Percentiles rank a stretch among this genome's conserved stretches.
phyloP scores from a whole-genome alignment of 2,329 filamentous ascomycete genomes.

The Epichloe glyceriae region DNA sequence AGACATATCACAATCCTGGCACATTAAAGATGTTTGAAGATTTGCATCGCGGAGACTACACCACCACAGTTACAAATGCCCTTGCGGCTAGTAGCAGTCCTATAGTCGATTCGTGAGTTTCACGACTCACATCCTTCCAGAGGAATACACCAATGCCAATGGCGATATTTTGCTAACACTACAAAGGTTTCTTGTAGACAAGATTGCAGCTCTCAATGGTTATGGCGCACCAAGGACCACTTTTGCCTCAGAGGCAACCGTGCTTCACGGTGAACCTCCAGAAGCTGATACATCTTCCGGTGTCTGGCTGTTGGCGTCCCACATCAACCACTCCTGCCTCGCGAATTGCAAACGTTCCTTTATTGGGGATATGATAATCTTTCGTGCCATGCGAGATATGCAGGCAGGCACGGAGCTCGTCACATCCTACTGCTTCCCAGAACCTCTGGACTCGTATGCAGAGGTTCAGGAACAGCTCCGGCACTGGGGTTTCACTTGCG shows the following conservation, averaged over 20 bases:
- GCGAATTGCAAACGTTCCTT: conserved; percentile 33
- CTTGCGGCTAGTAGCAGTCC: conserved; percentile 9
- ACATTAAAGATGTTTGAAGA: conserved; percentile 18
- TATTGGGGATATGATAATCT: conserved; percentile 40
- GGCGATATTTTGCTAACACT: not conserved
- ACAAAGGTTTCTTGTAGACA: conserved; percentile 31
- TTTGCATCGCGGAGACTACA: conserved; percentile 29
- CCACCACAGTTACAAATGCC: not conserved
- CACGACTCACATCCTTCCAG: not conserved
- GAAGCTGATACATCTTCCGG: conserved; percentile 14
- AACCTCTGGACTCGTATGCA: not conserved
- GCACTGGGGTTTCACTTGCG: not conserved
- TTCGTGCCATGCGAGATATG: conserved; percentile 33
- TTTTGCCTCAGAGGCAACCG: not conserved
- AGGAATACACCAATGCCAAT: not conserved
- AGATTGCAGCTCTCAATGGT: conserved; percentile 28
- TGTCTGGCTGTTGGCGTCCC: conserved; percentile 34
- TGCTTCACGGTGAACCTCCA: too few relatives aligned
- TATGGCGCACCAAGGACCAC: conserved; percentile 24
- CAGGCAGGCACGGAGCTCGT: conserved; percentile 30
- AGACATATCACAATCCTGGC: conserved; percentile 29
- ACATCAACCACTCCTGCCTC: conserved; percentile 40
- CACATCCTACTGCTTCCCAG: conserved; percentile 11
- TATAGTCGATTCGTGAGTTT: conserved; percentile 32
- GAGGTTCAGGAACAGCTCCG: not conserved